Percentiles rank a stretch among this genome's conserved stretches.
Conservation (phyloP, 495 filamentous ascomycete species). For the Oidiodendron maius region DNA sequence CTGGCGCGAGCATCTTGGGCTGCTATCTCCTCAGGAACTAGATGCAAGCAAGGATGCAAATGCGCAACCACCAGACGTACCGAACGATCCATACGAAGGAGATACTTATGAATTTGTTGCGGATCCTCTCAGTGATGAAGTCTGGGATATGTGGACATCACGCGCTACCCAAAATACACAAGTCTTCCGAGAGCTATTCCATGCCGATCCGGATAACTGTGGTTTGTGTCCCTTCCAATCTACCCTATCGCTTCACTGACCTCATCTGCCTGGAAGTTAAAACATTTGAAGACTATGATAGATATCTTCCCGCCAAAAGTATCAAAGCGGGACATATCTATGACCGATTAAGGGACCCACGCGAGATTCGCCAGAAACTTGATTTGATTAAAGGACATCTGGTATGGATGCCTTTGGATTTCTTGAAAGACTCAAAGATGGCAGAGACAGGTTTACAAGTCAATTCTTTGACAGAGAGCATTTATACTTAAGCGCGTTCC, state of each 20-base stretch:
- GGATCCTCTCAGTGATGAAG: conserved; percentile 71
- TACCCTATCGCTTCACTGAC: neutral
- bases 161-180: conserved; percentile 74
- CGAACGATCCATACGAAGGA: conserved; percentile 60
- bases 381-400: conserved; percentile 81
- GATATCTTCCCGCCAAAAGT: conserved; percentile 61
- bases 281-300: conserved; percentile 84
- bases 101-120: conserved; percentile 69
- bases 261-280: conserved; percentile 43
- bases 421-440: conserved; percentile 79
- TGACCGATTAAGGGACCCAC: conserved; percentile 61
- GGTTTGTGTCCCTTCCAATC: conserved; percentile 35
- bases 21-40: conserved; percentile 67
- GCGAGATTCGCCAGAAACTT: conserved; percentile 68
- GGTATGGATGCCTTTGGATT: conserved; percentile 93
- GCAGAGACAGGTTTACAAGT: conserved; percentile 78
- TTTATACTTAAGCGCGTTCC: conserved; percentile 47
- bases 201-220: conserved; percentile 85
- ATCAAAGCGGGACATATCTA: conserved; percentile 81
- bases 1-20: conserved; percentile 89
- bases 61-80: conserved; percentile 70
- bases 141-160: conserved; percentile 82
- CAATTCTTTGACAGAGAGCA: conserved; percentile 65
- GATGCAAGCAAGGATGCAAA: conserved; percentile 71
- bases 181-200: conserved; percentile 83